Percentiles rank a stretch among this genome's conserved stretches.
These are phyloP conservation scores for Lomentospora prolificans DNA, from an alignment of 2,329 filamentous ascomycete species.

Conservation along the genomic window DNA sequence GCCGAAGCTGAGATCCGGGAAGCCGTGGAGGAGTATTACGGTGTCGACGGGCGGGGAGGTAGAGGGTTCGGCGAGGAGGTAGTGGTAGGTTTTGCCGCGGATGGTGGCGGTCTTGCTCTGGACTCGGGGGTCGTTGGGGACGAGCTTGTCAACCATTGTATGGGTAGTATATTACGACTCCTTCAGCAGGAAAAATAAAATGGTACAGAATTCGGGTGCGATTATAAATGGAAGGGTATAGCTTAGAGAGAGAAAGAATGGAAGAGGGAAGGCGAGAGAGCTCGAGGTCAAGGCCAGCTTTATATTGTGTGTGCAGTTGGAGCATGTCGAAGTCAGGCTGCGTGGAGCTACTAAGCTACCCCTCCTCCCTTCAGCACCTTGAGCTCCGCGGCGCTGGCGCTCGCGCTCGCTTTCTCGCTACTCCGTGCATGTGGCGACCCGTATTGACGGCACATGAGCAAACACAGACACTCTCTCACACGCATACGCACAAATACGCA, in stretches of 20 bases:
- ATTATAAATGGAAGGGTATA: no score
- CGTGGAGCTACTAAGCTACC: no score
- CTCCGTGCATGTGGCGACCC: no score
- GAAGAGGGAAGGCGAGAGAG: not conserved
- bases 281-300: not conserved
- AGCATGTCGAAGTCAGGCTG: no score
- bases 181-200: no score
- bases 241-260: not conserved
- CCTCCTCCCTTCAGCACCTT: no score
- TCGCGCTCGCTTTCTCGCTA: no score
- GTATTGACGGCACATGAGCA: no score
- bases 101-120: slow-evolving; percentile 52
- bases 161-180: not conserved
- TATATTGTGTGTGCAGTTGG: not conserved
- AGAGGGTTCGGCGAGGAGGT: slow-evolving; percentile 38
- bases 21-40: slow-evolving; percentile 59
- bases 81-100: slow-evolving; percentile 62
- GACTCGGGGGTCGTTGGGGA: slow-evolving; percentile 54
- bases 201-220: no score
- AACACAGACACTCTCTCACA: no score
- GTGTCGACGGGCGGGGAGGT: slow-evolving; percentile 34
- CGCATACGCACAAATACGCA: no score
- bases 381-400: no score
- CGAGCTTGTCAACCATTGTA: slow-evolving; percentile 10
- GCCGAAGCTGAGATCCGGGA: slow-evolving; percentile 71